Evolutionary conservation across 495 filamentous ascomycete genomes (phyloP).

Genomic region (Penicillium roqueforti): DNA sequence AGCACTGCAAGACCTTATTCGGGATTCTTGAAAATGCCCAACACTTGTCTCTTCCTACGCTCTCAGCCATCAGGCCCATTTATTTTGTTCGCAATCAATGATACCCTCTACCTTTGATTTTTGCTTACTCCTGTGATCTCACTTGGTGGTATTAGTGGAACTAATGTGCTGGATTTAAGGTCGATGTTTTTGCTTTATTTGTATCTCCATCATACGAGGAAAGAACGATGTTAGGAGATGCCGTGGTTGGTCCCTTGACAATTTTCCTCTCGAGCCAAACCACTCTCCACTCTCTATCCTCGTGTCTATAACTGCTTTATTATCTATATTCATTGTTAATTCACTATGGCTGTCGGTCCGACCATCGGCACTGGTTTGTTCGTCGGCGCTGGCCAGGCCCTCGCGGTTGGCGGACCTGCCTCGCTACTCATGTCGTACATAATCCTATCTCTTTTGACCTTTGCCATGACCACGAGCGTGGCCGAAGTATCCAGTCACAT

Average conservation of each 20-base stretch:
- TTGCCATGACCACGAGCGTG: constrained; percentile 54
- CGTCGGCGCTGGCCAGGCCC: constrained; percentile 37
- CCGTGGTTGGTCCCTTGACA: constrained; percentile 2
- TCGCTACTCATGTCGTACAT: constrained; percentile 38
- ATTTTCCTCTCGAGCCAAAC: neutral
- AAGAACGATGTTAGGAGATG: constrained; percentile 1
- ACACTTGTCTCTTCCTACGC: neutral
- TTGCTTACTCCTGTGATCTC: neutral
- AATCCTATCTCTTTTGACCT: constrained; percentile 54
- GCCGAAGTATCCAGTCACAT: constrained; percentile 62
- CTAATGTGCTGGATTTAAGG: neutral
- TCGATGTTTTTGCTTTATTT: neutral
- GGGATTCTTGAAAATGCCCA: neutral
- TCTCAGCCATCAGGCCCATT: neutral
- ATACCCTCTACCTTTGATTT: constrained; percentile 20
- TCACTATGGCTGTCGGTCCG: constrained; percentile 32
- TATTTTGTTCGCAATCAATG: constrained; percentile 12
- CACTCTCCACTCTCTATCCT: neutral
- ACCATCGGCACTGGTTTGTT: constrained; percentile 42
- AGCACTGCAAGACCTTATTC: neutral
- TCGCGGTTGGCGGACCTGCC: constrained; percentile 39
- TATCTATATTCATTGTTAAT: constrained; percentile 15
- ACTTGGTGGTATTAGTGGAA: neutral
- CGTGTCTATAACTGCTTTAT: constrained; percentile 2
- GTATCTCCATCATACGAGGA: neutral